Conservation (phyloP, 2,329 filamentous ascomycete species). For the Laburnicola sp. region DNA sequence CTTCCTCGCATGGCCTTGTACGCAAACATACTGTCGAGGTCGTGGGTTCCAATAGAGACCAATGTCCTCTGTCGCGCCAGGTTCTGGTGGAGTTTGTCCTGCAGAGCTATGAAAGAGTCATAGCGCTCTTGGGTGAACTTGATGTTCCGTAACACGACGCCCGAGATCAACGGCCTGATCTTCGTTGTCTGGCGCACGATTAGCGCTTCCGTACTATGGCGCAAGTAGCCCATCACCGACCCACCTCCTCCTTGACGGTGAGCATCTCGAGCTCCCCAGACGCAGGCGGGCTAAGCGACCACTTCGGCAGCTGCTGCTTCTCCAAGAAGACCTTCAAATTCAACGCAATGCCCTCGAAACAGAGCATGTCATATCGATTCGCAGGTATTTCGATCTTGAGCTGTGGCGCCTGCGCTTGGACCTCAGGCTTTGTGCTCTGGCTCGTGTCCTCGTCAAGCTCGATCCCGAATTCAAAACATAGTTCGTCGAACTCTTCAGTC, state of each 20-base stretch:
- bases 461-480: slow-evolving; percentile 98
- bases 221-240: not conserved
- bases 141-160: slow-evolving; percentile 85
- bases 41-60: slow-evolving; percentile 96
- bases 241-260: slow-evolving; percentile 69
- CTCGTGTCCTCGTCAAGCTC: slow-evolving; percentile 86
- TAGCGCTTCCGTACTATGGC: slow-evolving; percentile 10
- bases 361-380: slow-evolving; percentile 92
- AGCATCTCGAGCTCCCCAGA: slow-evolving; percentile 77
- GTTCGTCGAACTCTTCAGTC: slow-evolving; percentile 90
- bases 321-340: slow-evolving; percentile 95
- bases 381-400: slow-evolving; percentile 98
- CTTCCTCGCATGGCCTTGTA: not conserved
- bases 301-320: slow-evolving; percentile 75
- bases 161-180: slow-evolving; percentile 86
- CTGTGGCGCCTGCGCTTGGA: slow-evolving; percentile 77
- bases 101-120: slow-evolving; percentile 94
- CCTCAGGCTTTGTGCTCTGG: slow-evolving; percentile 39
- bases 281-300: slow-evolving; percentile 71
- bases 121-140: slow-evolving; percentile 90
- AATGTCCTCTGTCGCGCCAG: slow-evolving; percentile 88
- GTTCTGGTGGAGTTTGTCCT: slow-evolving; percentile 98
- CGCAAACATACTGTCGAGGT: slow-evolving; percentile 68
- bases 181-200: slow-evolving; percentile 62
- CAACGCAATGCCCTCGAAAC: slow-evolving; percentile 93